These are phyloP conservation scores for Schrenkiella parvula DNA, from an alignment of 345 rosid species.

Conservation along the genomic window DNA sequence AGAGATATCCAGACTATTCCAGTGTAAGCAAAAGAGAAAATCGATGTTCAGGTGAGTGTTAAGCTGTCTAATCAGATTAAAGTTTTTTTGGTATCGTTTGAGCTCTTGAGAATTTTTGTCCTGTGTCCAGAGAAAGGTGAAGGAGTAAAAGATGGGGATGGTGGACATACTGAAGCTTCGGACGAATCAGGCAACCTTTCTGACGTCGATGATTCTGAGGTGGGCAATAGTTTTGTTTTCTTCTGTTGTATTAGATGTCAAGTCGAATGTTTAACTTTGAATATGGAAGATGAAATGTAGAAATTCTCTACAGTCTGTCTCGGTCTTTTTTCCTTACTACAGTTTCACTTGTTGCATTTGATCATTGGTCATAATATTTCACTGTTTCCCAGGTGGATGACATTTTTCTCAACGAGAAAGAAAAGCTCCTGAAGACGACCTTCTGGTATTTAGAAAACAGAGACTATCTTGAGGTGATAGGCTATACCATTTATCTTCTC, in stretches of 20 bases:
- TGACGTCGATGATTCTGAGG: conserved; percentile 84
- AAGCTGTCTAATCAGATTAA: conserved; percentile 25
- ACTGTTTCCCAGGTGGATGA: conserved; percentile 46
- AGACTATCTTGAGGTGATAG: conserved; percentile 71
- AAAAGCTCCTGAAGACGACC: conserved; percentile 49
- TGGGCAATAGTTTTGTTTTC: conserved; percentile 20
- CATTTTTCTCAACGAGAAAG: conserved; percentile 71
- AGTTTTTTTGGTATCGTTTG: conserved; percentile 3
- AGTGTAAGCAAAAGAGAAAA: conserved; percentile 29
- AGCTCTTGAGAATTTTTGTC: conserved; percentile 3
- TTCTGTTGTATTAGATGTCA: conserved; percentile 3
- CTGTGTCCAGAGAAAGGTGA: conserved; percentile 25
- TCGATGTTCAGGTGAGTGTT: conserved; percentile 21
- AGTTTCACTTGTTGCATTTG: background rate
- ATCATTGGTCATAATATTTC: background rate
- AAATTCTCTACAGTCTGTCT: background rate
- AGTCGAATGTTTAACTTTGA: background rate
- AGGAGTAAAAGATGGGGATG: conserved; percentile 30
- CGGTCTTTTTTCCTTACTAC: background rate
- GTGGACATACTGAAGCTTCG: conserved; percentile 29
- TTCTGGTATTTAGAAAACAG: conserved; percentile 43
- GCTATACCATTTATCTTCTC: background rate
- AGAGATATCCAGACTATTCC: conserved; percentile 31
- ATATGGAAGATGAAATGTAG: background rate
- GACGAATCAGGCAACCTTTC: conserved; percentile 69